Evolutionary conservation across 1,139 yeast genomes (phyloP).

Genomic region (Yamadazyma oceani): DNA sequence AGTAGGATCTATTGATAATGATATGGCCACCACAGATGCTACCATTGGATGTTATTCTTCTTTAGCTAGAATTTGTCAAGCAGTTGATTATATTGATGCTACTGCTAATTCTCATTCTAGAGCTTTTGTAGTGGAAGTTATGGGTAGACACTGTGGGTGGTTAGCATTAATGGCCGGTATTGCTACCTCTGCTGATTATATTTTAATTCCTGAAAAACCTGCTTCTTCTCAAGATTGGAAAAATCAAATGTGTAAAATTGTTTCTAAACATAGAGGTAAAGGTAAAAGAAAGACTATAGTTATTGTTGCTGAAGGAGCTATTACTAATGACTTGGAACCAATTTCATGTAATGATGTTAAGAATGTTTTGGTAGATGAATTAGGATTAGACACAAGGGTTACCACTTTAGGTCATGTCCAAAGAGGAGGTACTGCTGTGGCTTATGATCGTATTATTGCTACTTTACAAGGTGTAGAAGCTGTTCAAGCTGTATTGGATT

Average conservation of each 20-base stretch:
- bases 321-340: constrained; percentile 77
- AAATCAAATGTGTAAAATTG: constrained; percentile 69
- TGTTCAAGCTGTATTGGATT: constrained; percentile 84
- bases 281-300: constrained; percentile 95
- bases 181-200: constrained; percentile 92
- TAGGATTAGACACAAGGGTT: constrained; percentile 91
- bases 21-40: constrained; percentile 94
- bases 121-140: constrained; percentile 96
- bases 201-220: constrained; percentile 90
- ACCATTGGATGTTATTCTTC: constrained; percentile 97
- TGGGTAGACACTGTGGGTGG: constrained; percentile 99
- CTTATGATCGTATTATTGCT: constrained; percentile 85
- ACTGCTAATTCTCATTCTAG: constrained; percentile 97
- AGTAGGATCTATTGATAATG: constrained; percentile 96
- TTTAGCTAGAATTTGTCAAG: constrained; percentile 87
- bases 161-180: constrained; percentile 94
- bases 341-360: constrained; percentile 79
- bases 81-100: constrained; percentile 93
- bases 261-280: constrained; percentile 71
- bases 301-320: constrained; percentile 97
- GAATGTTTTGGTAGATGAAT: constrained; percentile 65
- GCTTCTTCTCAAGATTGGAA: constrained; percentile 66
- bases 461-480: constrained; percentile 98
- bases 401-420: constrained; percentile 97
- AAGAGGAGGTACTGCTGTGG: constrained; percentile 98